Base-by-base conservation (phyloP, 352 stramenopile species). In the Pythium aphanidermatum region DNA sequence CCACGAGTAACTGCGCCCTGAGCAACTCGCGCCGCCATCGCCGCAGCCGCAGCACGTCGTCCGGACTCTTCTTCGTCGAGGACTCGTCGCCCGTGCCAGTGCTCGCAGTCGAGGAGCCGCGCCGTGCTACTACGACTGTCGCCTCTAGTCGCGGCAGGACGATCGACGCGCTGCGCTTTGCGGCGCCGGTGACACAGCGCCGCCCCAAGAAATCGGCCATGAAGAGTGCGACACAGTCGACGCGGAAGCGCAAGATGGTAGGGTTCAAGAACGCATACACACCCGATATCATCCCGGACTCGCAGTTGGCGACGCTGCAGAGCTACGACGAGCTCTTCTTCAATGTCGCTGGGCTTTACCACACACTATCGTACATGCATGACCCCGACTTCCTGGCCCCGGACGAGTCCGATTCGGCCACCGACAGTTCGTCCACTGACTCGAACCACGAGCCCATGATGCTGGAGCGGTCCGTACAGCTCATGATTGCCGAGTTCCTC, bases 401-500 rank as follows among this genome's bases (percentile, higher is more conserved):
- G n/a, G n/a, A n/a, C n/a, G n/a, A n/a, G n/a, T n/a, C n/a, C n/a
- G n/a, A n/a, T n/a, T n/a, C 19, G 32, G 41, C 35, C 35, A 61
- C 33, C 10, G 31, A 21, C 17, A 17, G 23, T 13, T 44, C 20
- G 5, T 12, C 38, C 8, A 52, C 23, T 12, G 25, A 44, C 37
- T 39, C 41, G 20, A n/a, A 36, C 40, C 40, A 46, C n/a, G 12
- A 37, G 29, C 36, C 31, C 26, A 50, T 70, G 40, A 33, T 38
- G 40, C 19, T 48, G 0, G 73, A 86, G 53, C 68, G 70, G 8
- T 88, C 76, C n/a, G 64, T 83, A 55, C 64, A 70, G 43, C 68
- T 89, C 52, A 79, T 89, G 70, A 83, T 89, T 58, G 76, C 74
- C 26, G 76, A 89, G 58, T 89, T 89, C 34, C 68, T 89, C 12